Evolutionary conservation across 225 moss, liverwort and hornwort species (phyloP).

Genomic region (Marchantia polymorpha): DNA sequence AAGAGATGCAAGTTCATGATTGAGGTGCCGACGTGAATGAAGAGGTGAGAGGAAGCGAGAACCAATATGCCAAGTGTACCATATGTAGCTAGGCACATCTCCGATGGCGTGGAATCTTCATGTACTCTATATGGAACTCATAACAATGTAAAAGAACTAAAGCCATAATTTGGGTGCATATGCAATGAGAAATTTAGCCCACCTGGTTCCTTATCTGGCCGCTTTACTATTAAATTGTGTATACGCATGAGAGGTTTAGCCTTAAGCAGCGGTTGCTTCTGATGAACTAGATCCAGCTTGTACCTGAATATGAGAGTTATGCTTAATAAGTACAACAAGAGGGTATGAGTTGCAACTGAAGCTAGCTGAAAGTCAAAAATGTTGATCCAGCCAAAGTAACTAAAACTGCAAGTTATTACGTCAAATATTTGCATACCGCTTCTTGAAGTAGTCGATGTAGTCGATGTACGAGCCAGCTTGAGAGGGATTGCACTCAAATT

Average conservation of each 20-base stretch:
- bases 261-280: constrained; percentile 52
- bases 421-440: constrained; percentile 40
- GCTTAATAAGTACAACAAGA: neutral
- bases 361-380: neutral
- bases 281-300: constrained; percentile 36
- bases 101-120: no score
- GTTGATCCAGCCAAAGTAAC: neutral
- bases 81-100: no score
- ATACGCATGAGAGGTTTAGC: constrained; percentile 65
- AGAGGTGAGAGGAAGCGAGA: no score
- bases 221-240: constrained; percentile 62
- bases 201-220: constrained; percentile 48
- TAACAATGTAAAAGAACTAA: no score
- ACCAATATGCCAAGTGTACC: no score
- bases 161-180: no score
- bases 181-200: neutral
- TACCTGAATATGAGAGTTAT: constrained; percentile 40
- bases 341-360: neutral
- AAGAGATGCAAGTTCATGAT: no score
- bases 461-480: constrained; percentile 44
- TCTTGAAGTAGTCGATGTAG: constrained; percentile 46
- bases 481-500: constrained; percentile 42
- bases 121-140: no score
- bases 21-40: no score
- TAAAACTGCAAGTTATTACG: neutral